Evolutionary conservation across 1,139 yeast genomes (phyloP).

Genomic region (Sugiyamaella japonica): DNA sequence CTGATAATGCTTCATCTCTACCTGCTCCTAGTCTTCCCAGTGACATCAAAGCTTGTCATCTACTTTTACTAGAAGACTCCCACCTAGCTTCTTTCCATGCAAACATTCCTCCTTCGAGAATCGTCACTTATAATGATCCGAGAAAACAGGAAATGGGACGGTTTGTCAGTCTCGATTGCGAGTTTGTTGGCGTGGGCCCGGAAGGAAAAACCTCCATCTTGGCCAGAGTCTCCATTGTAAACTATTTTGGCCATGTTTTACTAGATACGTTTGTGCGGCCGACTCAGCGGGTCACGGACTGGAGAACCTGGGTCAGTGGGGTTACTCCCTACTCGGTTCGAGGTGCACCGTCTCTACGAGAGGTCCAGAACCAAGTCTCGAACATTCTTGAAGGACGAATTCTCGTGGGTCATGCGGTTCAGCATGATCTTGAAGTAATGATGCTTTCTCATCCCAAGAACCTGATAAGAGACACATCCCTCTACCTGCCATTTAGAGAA

Average conservation of each 20-base stretch:
- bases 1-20: neutral
- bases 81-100: neutral
- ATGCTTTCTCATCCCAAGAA: slow-evolving; percentile 65
- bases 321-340: slow-evolving; percentile 68
- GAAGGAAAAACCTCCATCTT: slow-evolving; percentile 68
- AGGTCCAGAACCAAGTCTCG: slow-evolving; percentile 61
- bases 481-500: slow-evolving; percentile 56
- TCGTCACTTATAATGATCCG: neutral
- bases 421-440: slow-evolving; percentile 72
- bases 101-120: neutral
- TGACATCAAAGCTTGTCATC: neutral
- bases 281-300: slow-evolving; percentile 72
- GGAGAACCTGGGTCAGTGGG: slow-evolving; percentile 96
- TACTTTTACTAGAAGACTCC: slow-evolving; percentile 7
- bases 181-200: slow-evolving; percentile 87
- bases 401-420: slow-evolving; percentile 82
- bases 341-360: slow-evolving; percentile 61
- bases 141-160: slow-evolving; percentile 49
- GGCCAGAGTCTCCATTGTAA: slow-evolving; percentile 86
- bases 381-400: slow-evolving; percentile 47
- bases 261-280: slow-evolving; percentile 79
- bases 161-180: slow-evolving; percentile 86
- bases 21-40: neutral
- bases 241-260: slow-evolving; percentile 70
- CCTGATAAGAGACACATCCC: slow-evolving; percentile 73